Base-by-base conservation (phyloP, 371 early-diverging fungal genomes). In the Circinella umbellata region DNA sequence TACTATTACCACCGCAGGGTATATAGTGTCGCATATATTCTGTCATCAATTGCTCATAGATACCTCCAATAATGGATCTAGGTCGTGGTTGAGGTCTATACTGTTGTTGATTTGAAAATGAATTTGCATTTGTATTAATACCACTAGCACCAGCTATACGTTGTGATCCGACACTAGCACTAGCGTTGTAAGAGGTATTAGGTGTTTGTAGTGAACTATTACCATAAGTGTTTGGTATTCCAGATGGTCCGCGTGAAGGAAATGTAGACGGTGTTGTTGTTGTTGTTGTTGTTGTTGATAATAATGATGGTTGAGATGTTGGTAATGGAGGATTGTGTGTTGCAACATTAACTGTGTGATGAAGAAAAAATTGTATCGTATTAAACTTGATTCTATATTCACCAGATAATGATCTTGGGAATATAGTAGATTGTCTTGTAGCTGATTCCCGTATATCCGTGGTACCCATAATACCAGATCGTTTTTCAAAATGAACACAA, bases 291-390 rank as follows among this genome's bases (percentile, higher is more conserved):
- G 49, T 49, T 13, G 51, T 13, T 5, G 51, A 6, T n/a, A 51
- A 4, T 15, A 8, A 13, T 51, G 51, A 51, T 14, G 54, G 48
- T 57, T 20, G 36, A 47, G 53, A 13, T 13, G 36, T 20, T 39
- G 65, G 55, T 8, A 35, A 9, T 61, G 53, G 49, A 53, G 67
- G 47, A 3, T 9, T 39, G 8, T 34, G 47, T 18, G 62, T 61
- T 15, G 36, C 49, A 39, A 73, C 72, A 42, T 69, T 74, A 20
- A 70, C 55, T 37, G 76, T 64, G 27, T 82, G 76, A 49, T 73
- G 79, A 7, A 82, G 64, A 51, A 76, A 82, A 36, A 82, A 79
- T 48, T 82, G 82, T 15, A 79, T 61, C 68, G 73, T 76, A 18
- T 74, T 79, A 61, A 82, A 73, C 48, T 61, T 67, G 49, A 82